A percentile compares a stretch with the other conserved stretches of the same genome.
Conservation (phyloP, 352 stramenopile species). For the Plasmopara muralis region DNA sequence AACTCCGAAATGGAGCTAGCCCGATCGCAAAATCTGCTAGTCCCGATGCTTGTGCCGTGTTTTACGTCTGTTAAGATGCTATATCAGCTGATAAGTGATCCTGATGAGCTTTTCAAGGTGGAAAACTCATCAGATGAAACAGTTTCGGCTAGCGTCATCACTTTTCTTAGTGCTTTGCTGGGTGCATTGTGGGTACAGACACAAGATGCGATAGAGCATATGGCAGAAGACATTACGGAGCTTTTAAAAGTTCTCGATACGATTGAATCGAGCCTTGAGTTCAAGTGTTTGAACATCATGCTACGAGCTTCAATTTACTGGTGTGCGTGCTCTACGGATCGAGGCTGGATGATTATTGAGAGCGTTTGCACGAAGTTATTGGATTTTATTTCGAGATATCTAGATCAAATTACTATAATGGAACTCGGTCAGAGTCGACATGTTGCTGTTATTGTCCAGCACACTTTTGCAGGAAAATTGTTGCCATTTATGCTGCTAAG, state of each 20-base stretch:
- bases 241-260: slow-evolving; percentile 26
- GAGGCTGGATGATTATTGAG: slow-evolving; percentile 57
- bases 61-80: slow-evolving; percentile 82
- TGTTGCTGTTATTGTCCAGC: slow-evolving; percentile 37
- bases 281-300: slow-evolving; percentile 78
- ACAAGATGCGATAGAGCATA: slow-evolving; percentile 13
- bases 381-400: slow-evolving; percentile 31
- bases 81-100: slow-evolving; percentile 72
- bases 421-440: slow-evolving; percentile 7
- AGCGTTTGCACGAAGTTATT: slow-evolving; percentile 47
- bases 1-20: slow-evolving; percentile 19
- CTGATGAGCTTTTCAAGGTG: slow-evolving; percentile 19
- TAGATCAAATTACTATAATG: slow-evolving; percentile 26
- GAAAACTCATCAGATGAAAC: slow-evolving; percentile 9
- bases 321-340: slow-evolving; percentile 42
- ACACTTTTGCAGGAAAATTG: slow-evolving; percentile 61
- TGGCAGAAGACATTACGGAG: slow-evolving; percentile 6
- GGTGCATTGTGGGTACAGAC: slow-evolving; percentile 39
- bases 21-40: slow-evolving; percentile 50
- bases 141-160: slow-evolving; percentile 23
- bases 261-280: slow-evolving; percentile 52
- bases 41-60: slow-evolving; percentile 77
- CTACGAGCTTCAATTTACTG: slow-evolving; percentile 69
- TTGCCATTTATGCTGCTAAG: slow-evolving; percentile 73
- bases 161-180: slow-evolving; percentile 59